Base-by-base conservation (phyloP, 2,329 filamentous ascomycete species). In the Aotearoamyces nothofagi region DNA sequence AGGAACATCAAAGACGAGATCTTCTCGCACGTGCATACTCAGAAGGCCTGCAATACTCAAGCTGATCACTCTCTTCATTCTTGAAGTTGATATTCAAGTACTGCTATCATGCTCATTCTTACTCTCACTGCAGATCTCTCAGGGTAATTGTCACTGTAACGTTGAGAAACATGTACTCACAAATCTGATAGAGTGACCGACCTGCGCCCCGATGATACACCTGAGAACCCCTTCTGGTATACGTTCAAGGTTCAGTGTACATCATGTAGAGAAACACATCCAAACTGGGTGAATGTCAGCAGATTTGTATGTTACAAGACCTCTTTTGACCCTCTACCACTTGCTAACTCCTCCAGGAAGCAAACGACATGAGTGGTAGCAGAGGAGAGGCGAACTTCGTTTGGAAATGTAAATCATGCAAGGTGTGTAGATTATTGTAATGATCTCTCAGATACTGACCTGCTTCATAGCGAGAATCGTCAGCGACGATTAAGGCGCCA, bases 371-470 rank as follows among this genome's bases (percentile, higher is more conserved):
- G 53, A 90, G 82, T 39, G 86, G 86, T 19, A 94, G 86, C 53
- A 71, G 83, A 46, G 90, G 90, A 39, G 86, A 96, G 55, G 90
- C 90, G 36, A 96, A 96, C 55, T 98, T 98, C 55, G 90, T 98
- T n/a, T 98, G 90, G 87, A 86, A 75, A 54, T 98, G 90, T 67
- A 93, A 92, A 57, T 87, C 90, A 51, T 98, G 90, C 74, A 92
- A 90, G 70, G 84, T 90, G 41, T 16, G 57, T 51, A 11, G n/a
- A n/a, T n/a, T n/a, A n/a, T 4, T 7, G 9, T 11, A 17, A 31
- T 36, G 27, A 42, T 9, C 12, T 11, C 11, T 2, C 22, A 19
- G 12, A 25, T 24, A 20, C 25, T 11, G 5, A 29, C 29, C 12
- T 19, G 8, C 25, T 10, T 20, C 12, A 13, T 39, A 86, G 81